These are phyloP conservation scores for Chaetomium sp. DNA, from an alignment of 2,329 filamentous ascomycete genomes.

Conservation along the genomic window DNA sequence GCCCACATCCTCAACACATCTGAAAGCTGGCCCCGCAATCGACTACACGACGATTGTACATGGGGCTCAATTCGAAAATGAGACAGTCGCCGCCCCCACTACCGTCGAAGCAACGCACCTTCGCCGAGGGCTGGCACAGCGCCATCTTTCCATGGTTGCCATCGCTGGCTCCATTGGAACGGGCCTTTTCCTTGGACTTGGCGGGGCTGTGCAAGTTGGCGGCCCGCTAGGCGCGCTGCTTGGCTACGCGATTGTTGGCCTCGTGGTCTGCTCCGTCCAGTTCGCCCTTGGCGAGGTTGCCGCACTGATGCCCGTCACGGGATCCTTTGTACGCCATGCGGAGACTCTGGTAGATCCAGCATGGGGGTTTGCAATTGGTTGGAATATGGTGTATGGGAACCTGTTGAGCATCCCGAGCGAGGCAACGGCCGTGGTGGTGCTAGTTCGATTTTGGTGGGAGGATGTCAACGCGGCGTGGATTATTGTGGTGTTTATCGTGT, in stretches of 20 bases:
- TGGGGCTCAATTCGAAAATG: constrained; percentile 17
- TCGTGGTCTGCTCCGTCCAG: constrained; percentile 51
- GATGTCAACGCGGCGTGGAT: constrained; percentile 48
- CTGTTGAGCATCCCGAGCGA: constrained; percentile 51
- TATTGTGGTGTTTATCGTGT: constrained; percentile 45
- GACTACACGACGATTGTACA: constrained; percentile 8
- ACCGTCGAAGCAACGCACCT: constrained; percentile 42
- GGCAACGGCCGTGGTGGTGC: constrained; percentile 55
- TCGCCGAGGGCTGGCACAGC: constrained; percentile 43
- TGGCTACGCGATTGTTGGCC: constrained; percentile 49
- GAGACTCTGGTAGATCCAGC: constrained; percentile 57
- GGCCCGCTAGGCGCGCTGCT: constrained; percentile 43
- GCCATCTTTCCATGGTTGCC: constrained; percentile 56
- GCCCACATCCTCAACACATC: background rate
- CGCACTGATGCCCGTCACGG: constrained; percentile 55
- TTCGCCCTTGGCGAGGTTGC: constrained; percentile 55
- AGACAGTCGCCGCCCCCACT: constrained; percentile 32
- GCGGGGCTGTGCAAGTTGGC: constrained; percentile 45
- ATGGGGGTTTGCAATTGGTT: constrained; percentile 46
- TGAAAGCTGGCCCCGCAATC: no score
- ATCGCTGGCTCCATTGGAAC: constrained; percentile 57
- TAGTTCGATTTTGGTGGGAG: constrained; percentile 56
- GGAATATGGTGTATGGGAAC: constrained; percentile 51
- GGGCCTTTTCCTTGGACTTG: constrained; percentile 54
- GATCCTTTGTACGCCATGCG: constrained; percentile 54